These are phyloP conservation scores for Colletotrichum shisoi DNA, from an alignment of 2,329 filamentous ascomycete species.

Conservation along the genomic window DNA sequence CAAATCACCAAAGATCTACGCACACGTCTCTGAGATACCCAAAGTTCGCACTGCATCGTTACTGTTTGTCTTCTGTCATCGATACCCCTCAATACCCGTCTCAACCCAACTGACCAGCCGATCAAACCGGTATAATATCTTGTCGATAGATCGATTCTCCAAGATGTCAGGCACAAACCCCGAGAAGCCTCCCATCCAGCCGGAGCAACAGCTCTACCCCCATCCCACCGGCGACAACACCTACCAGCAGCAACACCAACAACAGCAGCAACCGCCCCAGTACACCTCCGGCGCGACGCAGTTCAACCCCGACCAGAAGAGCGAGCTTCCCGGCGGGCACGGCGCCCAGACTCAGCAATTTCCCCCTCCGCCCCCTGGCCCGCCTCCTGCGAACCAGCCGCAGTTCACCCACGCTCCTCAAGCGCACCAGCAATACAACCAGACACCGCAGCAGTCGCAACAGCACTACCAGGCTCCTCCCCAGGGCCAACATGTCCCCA, in stretches of 20 bases:
- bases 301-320: slow-evolving; percentile 20
- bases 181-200: slow-evolving; percentile 38
- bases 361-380: slow-evolving; percentile 38
- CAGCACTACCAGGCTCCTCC: slow-evolving; percentile 8
- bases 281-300: slow-evolving; percentile 22
- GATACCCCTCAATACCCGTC: background rate
- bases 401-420: slow-evolving; percentile 32
- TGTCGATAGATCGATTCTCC: background rate
- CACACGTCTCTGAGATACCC: slow-evolving; percentile 5
- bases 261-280: slow-evolving; percentile 25
- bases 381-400: slow-evolving; percentile 33
- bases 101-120: background rate
- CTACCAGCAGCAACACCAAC: slow-evolving; percentile 10
- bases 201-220: slow-evolving; percentile 37
- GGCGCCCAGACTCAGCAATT: slow-evolving; percentile 29
- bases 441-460: slow-evolving; percentile 13
- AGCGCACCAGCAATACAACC: slow-evolving; percentile 8
- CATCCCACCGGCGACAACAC: slow-evolving; percentile 24
- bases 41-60: background rate
- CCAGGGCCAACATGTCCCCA: slow-evolving; percentile 10
- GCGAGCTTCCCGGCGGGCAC: slow-evolving; percentile 24
- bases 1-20: background rate
- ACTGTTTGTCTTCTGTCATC: background rate
- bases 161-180: slow-evolving; percentile 34
- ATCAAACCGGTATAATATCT: background rate